These are phyloP conservation scores for Colletotrichum noveboracense DNA, from an alignment of 2,329 filamentous ascomycete genomes.

Conservation along the genomic window DNA sequence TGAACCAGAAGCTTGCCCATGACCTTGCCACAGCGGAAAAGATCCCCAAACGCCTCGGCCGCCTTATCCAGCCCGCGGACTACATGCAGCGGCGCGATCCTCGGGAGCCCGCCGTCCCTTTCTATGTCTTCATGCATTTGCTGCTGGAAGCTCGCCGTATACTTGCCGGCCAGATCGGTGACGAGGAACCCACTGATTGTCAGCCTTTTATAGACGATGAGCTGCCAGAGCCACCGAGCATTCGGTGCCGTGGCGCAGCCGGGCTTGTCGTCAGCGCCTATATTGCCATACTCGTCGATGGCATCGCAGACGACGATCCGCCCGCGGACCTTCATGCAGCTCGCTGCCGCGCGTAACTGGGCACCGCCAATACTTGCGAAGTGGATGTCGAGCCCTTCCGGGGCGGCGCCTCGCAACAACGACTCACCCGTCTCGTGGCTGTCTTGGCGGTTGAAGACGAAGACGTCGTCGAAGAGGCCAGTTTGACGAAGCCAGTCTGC, in stretches of 20 bases:
- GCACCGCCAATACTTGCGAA: constrained; percentile 83
- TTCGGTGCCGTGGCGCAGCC: background rate
- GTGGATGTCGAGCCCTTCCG: constrained; percentile 79
- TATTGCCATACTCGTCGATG: background rate
- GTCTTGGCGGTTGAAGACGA: background rate
- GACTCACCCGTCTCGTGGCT: background rate
- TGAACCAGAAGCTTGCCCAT: background rate
- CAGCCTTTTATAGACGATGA: background rate
- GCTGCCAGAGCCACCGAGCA: background rate
- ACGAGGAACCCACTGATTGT: background rate
- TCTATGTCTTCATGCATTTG: background rate
- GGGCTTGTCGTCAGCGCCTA: background rate
- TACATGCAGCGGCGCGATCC: background rate
- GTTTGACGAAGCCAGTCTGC: background rate
- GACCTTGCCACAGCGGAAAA: background rate
- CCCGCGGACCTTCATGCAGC: background rate
- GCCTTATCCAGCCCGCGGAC: background rate
- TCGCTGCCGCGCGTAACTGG: constrained; percentile 39
- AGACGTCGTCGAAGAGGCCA: background rate
- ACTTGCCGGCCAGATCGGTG: background rate
- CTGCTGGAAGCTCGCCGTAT: background rate
- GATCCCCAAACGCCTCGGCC: background rate
- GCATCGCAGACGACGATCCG: background rate
- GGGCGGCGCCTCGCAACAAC: constrained; percentile 72
- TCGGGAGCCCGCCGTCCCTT: background rate